phyloP scores from a whole-genome alignment of 1,139 yeast species.

The Trichomonascaceae sp. region DNA sequence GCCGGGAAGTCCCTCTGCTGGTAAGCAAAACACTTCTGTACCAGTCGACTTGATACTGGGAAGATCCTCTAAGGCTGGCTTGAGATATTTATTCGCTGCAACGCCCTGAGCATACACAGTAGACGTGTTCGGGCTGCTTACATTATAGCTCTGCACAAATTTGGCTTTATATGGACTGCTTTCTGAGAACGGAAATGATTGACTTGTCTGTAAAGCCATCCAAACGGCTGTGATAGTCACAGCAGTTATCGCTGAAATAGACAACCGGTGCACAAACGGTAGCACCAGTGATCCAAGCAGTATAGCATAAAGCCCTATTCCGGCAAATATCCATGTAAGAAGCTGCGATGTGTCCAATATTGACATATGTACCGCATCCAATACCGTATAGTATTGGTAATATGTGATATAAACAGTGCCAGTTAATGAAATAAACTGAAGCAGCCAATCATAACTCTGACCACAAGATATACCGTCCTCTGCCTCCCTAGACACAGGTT shows the following conservation, averaged over 20 bases:
- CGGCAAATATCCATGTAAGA: slow-evolving; percentile 43
- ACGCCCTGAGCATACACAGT: slow-evolving; percentile 41
- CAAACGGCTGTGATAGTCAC: slow-evolving; percentile 36
- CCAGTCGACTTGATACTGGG: slow-evolving; percentile 44
- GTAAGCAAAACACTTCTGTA: not conserved
- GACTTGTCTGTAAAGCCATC: slow-evolving; percentile 37
- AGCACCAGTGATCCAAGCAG: slow-evolving; percentile 52
- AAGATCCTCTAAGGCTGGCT: slow-evolving; percentile 45
- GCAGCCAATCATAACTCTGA: slow-evolving; percentile 66
- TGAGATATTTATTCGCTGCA: slow-evolving; percentile 46
- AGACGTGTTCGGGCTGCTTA: slow-evolving; percentile 28
- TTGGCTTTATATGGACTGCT: slow-evolving; percentile 63
- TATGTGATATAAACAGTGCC: slow-evolving; percentile 49
- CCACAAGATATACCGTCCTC: slow-evolving; percentile 3
- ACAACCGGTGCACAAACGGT: slow-evolving; percentile 69
- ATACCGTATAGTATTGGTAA: slow-evolving; percentile 40
- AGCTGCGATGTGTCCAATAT: slow-evolving; percentile 55
- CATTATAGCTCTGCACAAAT: slow-evolving; percentile 53
- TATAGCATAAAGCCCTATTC: slow-evolving; percentile 37
- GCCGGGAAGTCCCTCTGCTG: not conserved
- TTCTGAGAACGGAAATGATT: slow-evolving; percentile 48
- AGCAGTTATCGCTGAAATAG: slow-evolving; percentile 43
- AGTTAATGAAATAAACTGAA: slow-evolving; percentile 69
- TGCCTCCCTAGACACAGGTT: slow-evolving; percentile 10
- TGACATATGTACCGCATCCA: slow-evolving; percentile 64